These are phyloP conservation scores for Berberis thunbergii DNA, from an alignment of 164 flowering plant species.

Conservation along the genomic window DNA sequence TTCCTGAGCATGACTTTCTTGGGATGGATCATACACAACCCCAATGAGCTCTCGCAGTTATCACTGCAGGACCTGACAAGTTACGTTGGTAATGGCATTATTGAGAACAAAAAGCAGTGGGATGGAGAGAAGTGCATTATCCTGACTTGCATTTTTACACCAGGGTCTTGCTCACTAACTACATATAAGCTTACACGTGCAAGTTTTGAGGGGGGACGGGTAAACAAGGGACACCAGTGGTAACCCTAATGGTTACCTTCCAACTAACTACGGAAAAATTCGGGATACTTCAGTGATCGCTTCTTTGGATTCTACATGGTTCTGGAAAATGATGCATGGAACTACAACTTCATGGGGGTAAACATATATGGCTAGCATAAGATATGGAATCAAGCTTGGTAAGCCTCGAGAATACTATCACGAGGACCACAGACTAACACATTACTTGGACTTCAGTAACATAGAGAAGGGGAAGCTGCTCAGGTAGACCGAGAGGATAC, in stretches of 20 bases:
- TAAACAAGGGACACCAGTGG: slow-evolving; percentile 51
- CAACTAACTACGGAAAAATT: slow-evolving; percentile 94
- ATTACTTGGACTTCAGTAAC: slow-evolving; percentile 92
- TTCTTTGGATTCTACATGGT: slow-evolving; percentile 98
- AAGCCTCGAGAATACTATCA: slow-evolving; percentile 83
- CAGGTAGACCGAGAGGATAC: slow-evolving; percentile 89
- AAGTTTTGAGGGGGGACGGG: slow-evolving; percentile 67
- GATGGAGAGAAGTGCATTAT: neutral
- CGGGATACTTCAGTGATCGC: slow-evolving; percentile 97
- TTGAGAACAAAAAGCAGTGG: neutral
- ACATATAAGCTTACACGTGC: neutral
- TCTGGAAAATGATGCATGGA: slow-evolving; percentile 97
- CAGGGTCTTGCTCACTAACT: neutral
- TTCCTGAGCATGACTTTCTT: neutral
- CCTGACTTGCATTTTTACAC: neutral
- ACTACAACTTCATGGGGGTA: slow-evolving; percentile 97
- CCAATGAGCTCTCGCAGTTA: neutral
- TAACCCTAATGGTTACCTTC: slow-evolving; percentile 23
- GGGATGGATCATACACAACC: slow-evolving; percentile 75
- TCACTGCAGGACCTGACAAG: neutral
- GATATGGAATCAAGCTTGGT: slow-evolving; percentile 82
- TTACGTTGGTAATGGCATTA: slow-evolving; percentile 21
- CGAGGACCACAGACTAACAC: slow-evolving; percentile 94
- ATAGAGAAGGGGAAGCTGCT: slow-evolving; percentile 68
- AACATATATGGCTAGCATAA: slow-evolving; percentile 76